Percentiles rank a stretch among this genome's conserved stretches.
phyloP scores from a whole-genome alignment of 768 basidiomycete species.

The Tulasnella sp. region DNA sequence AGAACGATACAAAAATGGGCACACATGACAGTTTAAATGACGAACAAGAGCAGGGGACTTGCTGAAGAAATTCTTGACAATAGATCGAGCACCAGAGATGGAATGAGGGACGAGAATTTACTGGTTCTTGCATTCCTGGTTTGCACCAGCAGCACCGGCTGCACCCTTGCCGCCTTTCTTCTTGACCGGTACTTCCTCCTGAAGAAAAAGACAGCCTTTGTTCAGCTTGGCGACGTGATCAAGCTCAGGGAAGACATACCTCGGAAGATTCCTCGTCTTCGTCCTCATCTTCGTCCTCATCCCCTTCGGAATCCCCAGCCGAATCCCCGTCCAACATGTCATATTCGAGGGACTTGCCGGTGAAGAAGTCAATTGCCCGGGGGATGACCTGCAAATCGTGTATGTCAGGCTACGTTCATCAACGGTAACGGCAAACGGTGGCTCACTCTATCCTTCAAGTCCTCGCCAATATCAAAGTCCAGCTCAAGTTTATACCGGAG shows the following conservation, averaged over 20 bases:
- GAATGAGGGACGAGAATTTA: background rate
- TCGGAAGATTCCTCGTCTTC: slow-evolving; percentile 36
- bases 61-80: background rate
- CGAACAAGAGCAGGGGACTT: background rate
- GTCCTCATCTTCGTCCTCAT: slow-evolving; percentile 24
- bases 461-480: slow-evolving; percentile 97
- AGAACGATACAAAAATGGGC: background rate
- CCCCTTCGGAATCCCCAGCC: slow-evolving; percentile 27
- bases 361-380: slow-evolving; percentile 94
- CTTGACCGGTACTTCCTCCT: background rate
- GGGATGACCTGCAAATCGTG: slow-evolving; percentile 61
- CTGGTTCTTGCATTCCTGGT: slow-evolving; percentile 10
- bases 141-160: background rate
- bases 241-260: slow-evolving; percentile 2
- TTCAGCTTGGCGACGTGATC: background rate
- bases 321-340: slow-evolving; percentile 27
- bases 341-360: slow-evolving; percentile 86
- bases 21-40: background rate
- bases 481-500: slow-evolving; percentile 89
- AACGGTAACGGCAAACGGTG: background rate
- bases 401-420: background rate
- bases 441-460: slow-evolving; percentile 86
- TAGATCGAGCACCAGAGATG: background rate
- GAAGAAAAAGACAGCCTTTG: background rate
- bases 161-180: slow-evolving; percentile 7